Base-by-base conservation (phyloP, 257 asterid genomes). In the Anisodus tanguticus region DNA sequence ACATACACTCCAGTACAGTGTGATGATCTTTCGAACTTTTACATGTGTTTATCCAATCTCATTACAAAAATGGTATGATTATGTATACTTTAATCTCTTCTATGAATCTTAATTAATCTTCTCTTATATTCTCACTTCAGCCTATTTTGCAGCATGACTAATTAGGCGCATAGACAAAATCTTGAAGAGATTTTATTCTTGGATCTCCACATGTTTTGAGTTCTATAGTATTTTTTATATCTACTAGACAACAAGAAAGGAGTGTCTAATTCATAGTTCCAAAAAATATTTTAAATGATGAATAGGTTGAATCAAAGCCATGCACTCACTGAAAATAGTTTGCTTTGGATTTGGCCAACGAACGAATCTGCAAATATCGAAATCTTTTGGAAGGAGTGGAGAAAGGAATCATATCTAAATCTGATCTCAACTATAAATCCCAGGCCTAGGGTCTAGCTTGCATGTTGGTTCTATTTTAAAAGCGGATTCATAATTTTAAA, bases 341-440 rank as follows among this genome's bases (percentile, higher is more conserved):
- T 76, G n/a, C 62, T 49, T 70, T 76, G 81, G 60, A 47, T 72
- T 72, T 47, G 79, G 81, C 81, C 81, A 13, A 53, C 81, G 15
- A 51, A 76, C 12, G 81, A 26, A 76, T 51, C 26, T 51, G 47
- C 47, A 76, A 26, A 76, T 76, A 76, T 76, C 58, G 64, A 53
- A 76, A 26, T 53, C 2, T 26, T 51, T 6, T 12, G 43, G 81
- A 12, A 76, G 81, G 12, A 47, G 45, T 51, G 39, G 81, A 4
- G 53, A 76, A 53, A 76, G 47, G 64, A 76, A 76, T 76, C 81
- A 53, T 76, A 76, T 51, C 26, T 51, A 68, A 35, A 39, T 68
- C 26, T 37, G 26, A 68, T 37, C 51, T 37, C 49, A 12, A 35
- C 22, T 12, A 35, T 2, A 67, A 35, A 35, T 67, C 37, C 12